A percentile compares a stretch with the other conserved stretches of the same genome.
Evolutionary conservation across 2,329 filamentous ascomycete species (phyloP).

Genomic region (Septoria linicola): DNA sequence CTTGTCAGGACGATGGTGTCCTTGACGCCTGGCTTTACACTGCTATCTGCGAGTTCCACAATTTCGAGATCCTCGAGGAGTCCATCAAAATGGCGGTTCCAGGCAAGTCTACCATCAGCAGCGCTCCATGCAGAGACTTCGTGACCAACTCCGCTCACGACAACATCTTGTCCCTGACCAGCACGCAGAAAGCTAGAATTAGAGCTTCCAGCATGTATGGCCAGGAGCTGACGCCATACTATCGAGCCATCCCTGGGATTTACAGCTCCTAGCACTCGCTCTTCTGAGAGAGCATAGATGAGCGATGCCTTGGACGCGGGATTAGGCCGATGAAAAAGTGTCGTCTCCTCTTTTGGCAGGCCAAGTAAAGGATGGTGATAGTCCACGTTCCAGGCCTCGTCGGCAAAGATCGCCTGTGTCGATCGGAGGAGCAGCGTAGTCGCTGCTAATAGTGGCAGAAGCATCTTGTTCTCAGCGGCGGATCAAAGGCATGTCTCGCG

Average conservation of each 20-base stretch:
- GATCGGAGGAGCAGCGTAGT: conserved; percentile 50
- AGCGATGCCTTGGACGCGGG: conserved; percentile 80
- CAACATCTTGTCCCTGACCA: conserved; percentile 74
- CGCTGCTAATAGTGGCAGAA: conserved; percentile 28
- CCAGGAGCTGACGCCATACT: conserved; percentile 80
- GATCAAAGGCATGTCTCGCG: neutral
- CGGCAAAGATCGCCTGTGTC: conserved; percentile 72
- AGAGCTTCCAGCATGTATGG: conserved; percentile 39
- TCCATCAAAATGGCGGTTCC: conserved; percentile 64
- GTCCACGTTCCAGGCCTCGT: conserved; percentile 89
- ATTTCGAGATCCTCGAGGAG: conserved; percentile 70
- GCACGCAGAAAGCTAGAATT: conserved; percentile 58
- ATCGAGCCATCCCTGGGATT: conserved; percentile 82
- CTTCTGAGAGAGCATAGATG: conserved; percentile 85
- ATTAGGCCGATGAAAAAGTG: conserved; percentile 90
- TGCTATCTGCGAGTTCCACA: conserved; percentile 63
- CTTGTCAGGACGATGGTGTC: conserved; percentile 69
- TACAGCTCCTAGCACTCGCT: conserved; percentile 78
- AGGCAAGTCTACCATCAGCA: conserved; percentile 73
- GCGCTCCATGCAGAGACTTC: conserved; percentile 81
- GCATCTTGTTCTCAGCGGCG: conserved; percentile 22
- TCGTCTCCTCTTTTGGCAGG: conserved; percentile 74
- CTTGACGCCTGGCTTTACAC: conserved; percentile 49
- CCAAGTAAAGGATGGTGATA: conserved; percentile 91
- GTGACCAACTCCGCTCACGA: conserved; percentile 70